phyloP scores from a whole-genome alignment of 352 stramenopile species.

The Thalassiosira mediterranea region DNA sequence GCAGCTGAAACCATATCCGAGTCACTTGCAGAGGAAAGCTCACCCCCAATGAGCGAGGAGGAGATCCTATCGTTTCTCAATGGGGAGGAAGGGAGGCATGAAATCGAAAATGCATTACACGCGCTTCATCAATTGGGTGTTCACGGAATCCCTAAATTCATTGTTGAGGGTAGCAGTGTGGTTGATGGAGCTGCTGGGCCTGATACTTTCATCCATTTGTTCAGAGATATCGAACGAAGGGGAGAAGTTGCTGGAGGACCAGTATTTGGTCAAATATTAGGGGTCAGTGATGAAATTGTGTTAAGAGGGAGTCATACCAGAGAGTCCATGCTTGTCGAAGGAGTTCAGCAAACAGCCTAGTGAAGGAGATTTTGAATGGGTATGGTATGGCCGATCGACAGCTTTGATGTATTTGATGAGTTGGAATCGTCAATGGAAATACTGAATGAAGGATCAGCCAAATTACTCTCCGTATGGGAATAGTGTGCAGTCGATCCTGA shows the following conservation, averaged over 20 bases:
- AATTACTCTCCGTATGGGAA: too few relatives aligned
- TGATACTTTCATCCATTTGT: slow-evolving; percentile 70
- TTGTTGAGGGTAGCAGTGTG: slow-evolving; percentile 71
- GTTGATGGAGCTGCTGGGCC: slow-evolving; percentile 70
- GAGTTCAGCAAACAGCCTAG: neutral
- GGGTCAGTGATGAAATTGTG: slow-evolving; percentile 57
- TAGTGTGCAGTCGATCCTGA: slow-evolving; percentile 1
- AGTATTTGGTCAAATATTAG: slow-evolving; percentile 77
- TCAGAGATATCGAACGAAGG: slow-evolving; percentile 72
- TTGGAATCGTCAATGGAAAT: neutral
- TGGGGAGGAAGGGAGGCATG: slow-evolving; percentile 58
- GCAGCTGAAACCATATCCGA: slow-evolving; percentile 49
- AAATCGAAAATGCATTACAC: slow-evolving; percentile 69
- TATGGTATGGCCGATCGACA: too few relatives aligned
- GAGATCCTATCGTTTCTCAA: slow-evolving; percentile 76
- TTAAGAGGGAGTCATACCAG: slow-evolving; percentile 63
- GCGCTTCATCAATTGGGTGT: slow-evolving; percentile 67
- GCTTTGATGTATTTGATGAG: neutral
- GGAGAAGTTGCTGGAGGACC: slow-evolving; percentile 52
- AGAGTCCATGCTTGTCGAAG: slow-evolving; percentile 30
- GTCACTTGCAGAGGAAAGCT: slow-evolving; percentile 29
- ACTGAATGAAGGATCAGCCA: slow-evolving; percentile 2
- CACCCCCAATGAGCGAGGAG: slow-evolving; percentile 36
- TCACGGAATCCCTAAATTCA: slow-evolving; percentile 82
- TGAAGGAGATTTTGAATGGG: too few relatives aligned